Evolutionary conservation across 192 early-diverging fungal genomes (phyloP), one percentile per base, ranked within the genome.

Genomic region (Coemansia sp.): DNA sequence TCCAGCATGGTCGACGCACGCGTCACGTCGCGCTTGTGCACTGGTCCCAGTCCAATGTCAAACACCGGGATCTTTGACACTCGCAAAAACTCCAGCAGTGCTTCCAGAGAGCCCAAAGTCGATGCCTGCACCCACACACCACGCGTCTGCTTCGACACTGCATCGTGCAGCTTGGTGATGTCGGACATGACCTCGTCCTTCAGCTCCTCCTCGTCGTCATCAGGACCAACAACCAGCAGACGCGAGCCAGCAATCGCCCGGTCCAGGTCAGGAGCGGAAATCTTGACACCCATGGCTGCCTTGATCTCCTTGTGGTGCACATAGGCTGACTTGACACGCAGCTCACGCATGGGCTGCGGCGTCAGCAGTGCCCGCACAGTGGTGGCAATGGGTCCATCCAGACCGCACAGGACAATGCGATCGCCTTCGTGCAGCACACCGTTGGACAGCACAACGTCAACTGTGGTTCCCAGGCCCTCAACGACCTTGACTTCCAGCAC

Each of bases 41-140:
- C 93, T 23, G 97, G 92, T 31, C 97, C 97, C 76, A 99, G 90
- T 66, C 93, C 94, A 77, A 96, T 91, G 40, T 92, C 94, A 21
- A 90, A 88, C 3, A 99, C 95, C 5, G 97, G 97, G 71, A 99
- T 97, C 69, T 96, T 93, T 40, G 82, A 87, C 21, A 81, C 71
- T 41, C 85, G 85, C 72, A 99, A 71, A 82, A 96, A 96, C 48
- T 90, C 90, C 34, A 99, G 81, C 67, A 99, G 85, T 2, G 97
- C 97, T 80, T 99, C 95, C 20, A 99, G 80, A 1, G 97, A 97
- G 42, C 97, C 97, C 38, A 97, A 80, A 21, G 97, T 99, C 11
- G 95, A 97, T 2, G 97, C 97, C 69, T 99, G 95, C 10, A 99
- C 97, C 70, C 90, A 94, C 21, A 97, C 97, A 80, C 97, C 97